Base-by-base conservation (phyloP, 2,329 filamentous ascomycete species). In the Fusarium lyarnte region DNA sequence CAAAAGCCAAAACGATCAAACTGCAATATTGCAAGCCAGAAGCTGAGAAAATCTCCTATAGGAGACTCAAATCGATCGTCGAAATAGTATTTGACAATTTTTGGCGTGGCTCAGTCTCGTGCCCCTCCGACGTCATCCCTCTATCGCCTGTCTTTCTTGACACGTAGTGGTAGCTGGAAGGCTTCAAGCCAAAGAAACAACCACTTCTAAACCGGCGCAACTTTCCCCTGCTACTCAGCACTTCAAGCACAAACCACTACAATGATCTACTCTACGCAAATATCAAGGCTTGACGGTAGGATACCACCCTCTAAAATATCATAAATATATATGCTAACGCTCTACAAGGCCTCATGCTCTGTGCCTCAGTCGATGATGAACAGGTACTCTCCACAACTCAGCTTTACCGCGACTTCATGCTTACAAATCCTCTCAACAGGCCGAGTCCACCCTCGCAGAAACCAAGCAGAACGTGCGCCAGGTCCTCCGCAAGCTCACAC, bases 201-300 rank as follows among this genome's bases (percentile, higher is more conserved):
- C 63, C 70, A 69, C 67, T 57, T 65, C 49, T 36, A 54, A 33
- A 19, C 46, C 67, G 51, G 41, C 55, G 45, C 63, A 46, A 39
- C 47, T 38, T 38, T 63, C 31, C 19, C 58, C 63, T 47, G n/a
- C 36, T 55, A 19, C 43, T 46, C 54, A 25, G n/a, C 29, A 52
- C 25, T 23, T 23, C 21, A 39, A 47, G 47, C 23, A 39, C 29
- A 31, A 71, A 31, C 39, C 51, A 39, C 68, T 51, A 64, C 51
- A 61, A 96, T 95, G 94, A 95, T 97, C 79, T 90, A 90, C 82
- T 96, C 95, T 78, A 99, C 95, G 58, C 94, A 97, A 85, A 97
- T 99, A 85, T 92, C 94, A 74, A 89, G 96, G 83, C 89, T 98
- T 57, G 96, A 98, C 84, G 95, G 94, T 96, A 80, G 65, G 31